Evolutionary conservation across 768 basidiomycete species (phyloP), one percentile per base, ranked within the genome.

Genomic region (Pisolithus marmoratus): DNA sequence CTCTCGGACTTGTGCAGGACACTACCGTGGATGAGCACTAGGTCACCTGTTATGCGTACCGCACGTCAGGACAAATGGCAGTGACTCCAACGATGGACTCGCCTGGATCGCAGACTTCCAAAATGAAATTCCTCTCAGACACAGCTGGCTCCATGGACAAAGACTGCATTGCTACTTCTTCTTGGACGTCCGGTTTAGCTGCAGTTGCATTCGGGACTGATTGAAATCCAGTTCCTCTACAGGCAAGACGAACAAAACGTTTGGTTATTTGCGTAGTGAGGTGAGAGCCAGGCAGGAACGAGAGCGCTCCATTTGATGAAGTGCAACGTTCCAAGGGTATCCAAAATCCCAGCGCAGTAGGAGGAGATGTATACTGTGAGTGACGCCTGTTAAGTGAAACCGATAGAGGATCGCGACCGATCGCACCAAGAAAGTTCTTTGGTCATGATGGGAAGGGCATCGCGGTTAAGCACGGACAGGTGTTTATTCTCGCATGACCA

Each of bases 291-390:
- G 94, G 94, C 2, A 90, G 74, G 69, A 94, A 95, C 5, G 86
- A 90, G 6, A 94, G 77, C 8, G 92, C 90, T 8, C 93, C 93
- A 60, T 94, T 94, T 41, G 72, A 70, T 2, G 78, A 63, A 5
- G 93, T 94, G 67, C 94, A 96, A 53, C 81, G 77, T 66, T 98
- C 95, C 36, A 99, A 73, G 0, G 95, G 90, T 52, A 98, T 89
- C 96, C 96, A 99, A 65, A 94, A 91, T 2, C 96, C 96, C 20
- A 98, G 79, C 0, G 96, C 96, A 8, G 83, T 84, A 0, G 90
- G 90, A 11, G 96, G 96, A 38, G 88, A 75, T 8, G 94, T 96
- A 70, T 95, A 97, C 83, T 98, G 65, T 40, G 70, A 27, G 15
- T 12, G 17, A 23, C 6, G 8, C 23, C 37, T 15, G 29, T 46